Percentiles rank a stretch among this genome's conserved stretches.
phyloP scores from a whole-genome alignment of 1,284 basidiomycete genomes.

The Testicularia cyperi region DNA sequence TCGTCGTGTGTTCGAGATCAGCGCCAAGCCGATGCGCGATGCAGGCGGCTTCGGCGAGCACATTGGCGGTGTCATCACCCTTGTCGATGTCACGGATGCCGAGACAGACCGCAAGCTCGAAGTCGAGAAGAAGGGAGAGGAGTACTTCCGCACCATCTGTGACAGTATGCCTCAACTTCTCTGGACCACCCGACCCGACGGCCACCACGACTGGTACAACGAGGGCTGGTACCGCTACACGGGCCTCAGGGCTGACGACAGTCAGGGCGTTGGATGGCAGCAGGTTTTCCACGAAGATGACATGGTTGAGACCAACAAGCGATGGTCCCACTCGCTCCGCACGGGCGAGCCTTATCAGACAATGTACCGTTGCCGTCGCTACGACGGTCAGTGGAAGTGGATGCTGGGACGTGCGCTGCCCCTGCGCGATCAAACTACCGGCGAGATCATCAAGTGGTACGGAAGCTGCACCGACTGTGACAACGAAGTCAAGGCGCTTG shows the following conservation, averaged over 20 bases:
- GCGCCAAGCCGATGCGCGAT: conserved; percentile 48
- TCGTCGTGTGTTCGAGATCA: conserved; percentile 32
- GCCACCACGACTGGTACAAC: conserved; percentile 54
- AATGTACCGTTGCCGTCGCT: conserved; percentile 56
- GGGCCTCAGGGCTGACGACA: conserved; percentile 46
- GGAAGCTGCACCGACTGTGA: conserved; percentile 58
- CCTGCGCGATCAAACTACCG: conserved; percentile 40
- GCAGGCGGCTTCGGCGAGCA: conserved; percentile 48
- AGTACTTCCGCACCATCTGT: conserved; percentile 51
- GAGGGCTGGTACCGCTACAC: conserved; percentile 59
- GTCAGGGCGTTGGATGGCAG: conserved; percentile 58
- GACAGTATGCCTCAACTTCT: conserved; percentile 58
- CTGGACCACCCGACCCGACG: conserved; percentile 57
- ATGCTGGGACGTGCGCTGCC: conserved; percentile 56
- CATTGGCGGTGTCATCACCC: conserved; percentile 48
- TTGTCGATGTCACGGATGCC: conserved; percentile 43
- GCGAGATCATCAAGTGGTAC: conserved; percentile 58
- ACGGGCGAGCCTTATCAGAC: conserved; percentile 59
- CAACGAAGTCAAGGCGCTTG: conserved; percentile 52
- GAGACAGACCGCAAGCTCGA: conserved; percentile 14
- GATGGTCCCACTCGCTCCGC: conserved; percentile 58
- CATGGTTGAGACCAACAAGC: conserved; percentile 48
- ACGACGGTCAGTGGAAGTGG: conserved; percentile 57
- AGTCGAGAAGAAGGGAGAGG: conserved; percentile 43
- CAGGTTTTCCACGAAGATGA: conserved; percentile 59